Percentiles rank a stretch among this genome's conserved stretches.
These are phyloP conservation scores for Cryphonectria carpinicola DNA, from an alignment of 2,329 filamentous ascomycete species.

Conservation along the genomic window DNA sequence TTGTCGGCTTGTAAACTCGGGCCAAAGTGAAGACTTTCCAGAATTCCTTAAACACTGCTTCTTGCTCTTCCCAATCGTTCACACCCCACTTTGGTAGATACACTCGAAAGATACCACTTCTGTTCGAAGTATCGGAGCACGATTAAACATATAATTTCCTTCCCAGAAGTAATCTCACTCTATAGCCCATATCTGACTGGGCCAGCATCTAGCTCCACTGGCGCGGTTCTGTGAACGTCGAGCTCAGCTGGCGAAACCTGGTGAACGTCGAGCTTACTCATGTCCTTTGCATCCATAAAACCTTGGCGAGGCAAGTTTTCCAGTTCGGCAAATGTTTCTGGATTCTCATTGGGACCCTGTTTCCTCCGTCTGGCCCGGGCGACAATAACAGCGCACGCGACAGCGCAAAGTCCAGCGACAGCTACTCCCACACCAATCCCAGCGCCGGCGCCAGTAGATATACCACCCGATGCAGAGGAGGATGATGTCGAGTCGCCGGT, in stretches of 20 bases:
- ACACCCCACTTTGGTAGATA: too few relatives aligned
- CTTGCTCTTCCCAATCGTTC: too few relatives aligned
- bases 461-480: background rate
- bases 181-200: background rate
- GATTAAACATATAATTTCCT: background rate
- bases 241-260: background rate
- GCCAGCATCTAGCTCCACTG: background rate
- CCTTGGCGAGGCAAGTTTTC: background rate
- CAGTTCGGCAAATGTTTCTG: background rate
- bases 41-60: too few relatives aligned
- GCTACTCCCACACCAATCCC: slow-evolving; percentile 20
- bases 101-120: too few relatives aligned
- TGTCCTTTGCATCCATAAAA: background rate
- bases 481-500: background rate
- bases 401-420: slow-evolving; percentile 11
- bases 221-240: background rate
- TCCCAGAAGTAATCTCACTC: too few relatives aligned
- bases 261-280: background rate
- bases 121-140: too few relatives aligned
- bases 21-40: too few relatives aligned
- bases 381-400: slow-evolving; percentile 13
- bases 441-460: slow-evolving; percentile 11
- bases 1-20: too few relatives aligned
- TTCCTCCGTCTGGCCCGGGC: slow-evolving; percentile 8
- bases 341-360: background rate